Conservation (phyloP, 2,329 filamentous ascomycete species). For the Phaeosphaeria sp. region DNA sequence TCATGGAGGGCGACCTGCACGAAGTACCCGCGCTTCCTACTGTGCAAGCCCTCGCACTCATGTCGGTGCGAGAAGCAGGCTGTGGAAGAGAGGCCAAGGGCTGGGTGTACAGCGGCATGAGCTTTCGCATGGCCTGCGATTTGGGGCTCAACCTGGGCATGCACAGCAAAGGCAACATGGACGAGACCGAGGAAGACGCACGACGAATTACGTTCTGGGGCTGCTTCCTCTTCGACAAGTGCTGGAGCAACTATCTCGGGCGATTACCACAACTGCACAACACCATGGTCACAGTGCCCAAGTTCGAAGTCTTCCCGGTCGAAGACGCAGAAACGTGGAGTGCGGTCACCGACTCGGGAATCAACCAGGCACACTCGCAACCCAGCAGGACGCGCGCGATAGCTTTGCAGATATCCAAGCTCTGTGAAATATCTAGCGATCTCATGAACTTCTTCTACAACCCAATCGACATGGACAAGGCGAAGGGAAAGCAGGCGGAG, state of each 20-base stretch:
- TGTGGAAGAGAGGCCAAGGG: constrained; percentile 94
- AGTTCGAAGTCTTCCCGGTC: constrained; percentile 86
- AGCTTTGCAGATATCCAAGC: constrained; percentile 74
- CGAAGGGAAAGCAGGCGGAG: constrained; percentile 78
- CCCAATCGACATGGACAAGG: constrained; percentile 68
- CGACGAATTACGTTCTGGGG: constrained; percentile 95
- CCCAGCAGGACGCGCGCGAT: constrained; percentile 81
- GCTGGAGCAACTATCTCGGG: constrained; percentile 96
- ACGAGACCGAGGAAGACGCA: constrained; percentile 86
- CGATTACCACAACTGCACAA: constrained; percentile 85
- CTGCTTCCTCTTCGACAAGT: constrained; percentile 98
- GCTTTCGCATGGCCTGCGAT: constrained; percentile 95
- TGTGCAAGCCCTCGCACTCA: constrained; percentile 89
- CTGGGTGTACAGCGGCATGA: constrained; percentile 99
- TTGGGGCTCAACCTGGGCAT: constrained; percentile 86
- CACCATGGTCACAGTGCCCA: constrained; percentile 81
- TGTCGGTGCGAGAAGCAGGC: constrained; percentile 95
- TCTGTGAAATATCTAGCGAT: constrained; percentile 95
- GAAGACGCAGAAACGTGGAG: constrained; percentile 89
- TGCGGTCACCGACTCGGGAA: constrained; percentile 85
- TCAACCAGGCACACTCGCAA: constrained; percentile 75
- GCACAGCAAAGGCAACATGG: constrained; percentile 63
- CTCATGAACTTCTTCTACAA: constrained; percentile 91
- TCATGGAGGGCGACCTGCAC: constrained; percentile 91
- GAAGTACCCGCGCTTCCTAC: constrained; percentile 87